These are phyloP conservation scores for Willaertia magna DNA, from an alignment of 208 protist genomes.

Conservation along the genomic window DNA sequence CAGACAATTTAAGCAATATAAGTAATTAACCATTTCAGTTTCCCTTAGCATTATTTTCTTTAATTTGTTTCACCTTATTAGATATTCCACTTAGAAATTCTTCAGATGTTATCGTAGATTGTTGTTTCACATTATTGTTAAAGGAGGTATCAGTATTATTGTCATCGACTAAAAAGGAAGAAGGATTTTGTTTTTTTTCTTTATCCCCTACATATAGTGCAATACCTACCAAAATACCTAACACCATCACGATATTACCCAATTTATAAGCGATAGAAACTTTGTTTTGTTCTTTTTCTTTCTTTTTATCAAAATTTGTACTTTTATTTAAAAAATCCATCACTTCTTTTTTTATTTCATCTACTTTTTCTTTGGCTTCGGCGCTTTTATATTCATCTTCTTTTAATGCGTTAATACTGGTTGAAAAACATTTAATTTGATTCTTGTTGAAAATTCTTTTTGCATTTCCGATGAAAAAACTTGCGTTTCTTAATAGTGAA, in stretches of 20 bases:
- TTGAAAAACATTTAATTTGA: too few species aligned
- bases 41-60: neutral
- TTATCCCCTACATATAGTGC: neutral
- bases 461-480: too few species aligned
- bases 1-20: neutral
- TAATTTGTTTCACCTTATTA: neutral
- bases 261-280: neutral
- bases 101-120: neutral
- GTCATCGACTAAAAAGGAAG: neutral
- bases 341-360: neutral
- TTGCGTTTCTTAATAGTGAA: too few species aligned
- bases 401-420: too few species aligned
- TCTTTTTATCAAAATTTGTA: neutral
- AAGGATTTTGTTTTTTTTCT: neutral
- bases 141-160: neutral
- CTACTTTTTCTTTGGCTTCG: neutral
- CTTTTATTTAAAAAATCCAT: neutral
- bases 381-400: too few species aligned
- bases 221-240: neutral
- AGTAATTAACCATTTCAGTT: neutral
- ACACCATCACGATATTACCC: neutral
- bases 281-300: neutral
- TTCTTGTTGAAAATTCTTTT: too few species aligned
- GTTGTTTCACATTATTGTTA: neutral
- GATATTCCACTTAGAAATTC: neutral